Evolutionary conservation across 192 early-diverging fungal species (phyloP).

Genomic region (Umbelopsis sp.): DNA sequence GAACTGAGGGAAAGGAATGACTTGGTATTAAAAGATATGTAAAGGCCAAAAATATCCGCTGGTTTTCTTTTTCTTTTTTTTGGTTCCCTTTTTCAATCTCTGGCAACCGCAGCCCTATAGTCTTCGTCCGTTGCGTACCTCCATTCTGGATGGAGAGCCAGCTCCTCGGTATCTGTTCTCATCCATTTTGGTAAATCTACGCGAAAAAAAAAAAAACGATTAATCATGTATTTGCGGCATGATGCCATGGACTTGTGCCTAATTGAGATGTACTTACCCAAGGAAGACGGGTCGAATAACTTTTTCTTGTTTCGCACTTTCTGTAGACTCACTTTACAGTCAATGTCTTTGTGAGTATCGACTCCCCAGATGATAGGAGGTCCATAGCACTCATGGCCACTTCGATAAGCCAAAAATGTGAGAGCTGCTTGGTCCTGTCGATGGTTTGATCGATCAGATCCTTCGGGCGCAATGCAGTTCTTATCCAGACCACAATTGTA

Average conservation of each 20-base stretch:
- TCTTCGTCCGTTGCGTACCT: constrained; percentile 27
- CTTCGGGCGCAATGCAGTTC: constrained; percentile 55
- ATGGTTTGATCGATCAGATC: constrained; percentile 50
- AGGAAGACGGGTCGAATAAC: constrained; percentile 31
- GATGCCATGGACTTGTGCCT: background rate
- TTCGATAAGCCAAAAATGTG: constrained; percentile 48
- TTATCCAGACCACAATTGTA: constrained; percentile 42
- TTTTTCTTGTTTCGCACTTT: constrained; percentile 23
- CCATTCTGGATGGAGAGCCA: constrained; percentile 39
- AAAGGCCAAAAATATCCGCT: background rate
- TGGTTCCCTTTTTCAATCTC: background rate
- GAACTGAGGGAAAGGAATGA: background rate
- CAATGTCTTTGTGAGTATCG: constrained; percentile 47
- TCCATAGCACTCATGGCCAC: constrained; percentile 34
- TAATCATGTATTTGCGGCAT: background rate
- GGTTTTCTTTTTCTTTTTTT: background rate
- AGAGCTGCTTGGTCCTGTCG: constrained; percentile 59
- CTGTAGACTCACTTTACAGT: constrained; percentile 43
- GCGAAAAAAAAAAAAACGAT: background rate
- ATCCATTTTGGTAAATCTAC: constrained; percentile 33
- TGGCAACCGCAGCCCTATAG: constrained; percentile 2
- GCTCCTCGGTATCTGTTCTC: constrained; percentile 25
- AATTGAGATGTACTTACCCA: constrained; percentile 27
- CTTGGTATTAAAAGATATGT: background rate
- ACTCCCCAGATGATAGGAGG: constrained; percentile 14